Conservation (phyloP, 495 filamentous ascomycete genomes). For the Sporormia fimetaria region DNA sequence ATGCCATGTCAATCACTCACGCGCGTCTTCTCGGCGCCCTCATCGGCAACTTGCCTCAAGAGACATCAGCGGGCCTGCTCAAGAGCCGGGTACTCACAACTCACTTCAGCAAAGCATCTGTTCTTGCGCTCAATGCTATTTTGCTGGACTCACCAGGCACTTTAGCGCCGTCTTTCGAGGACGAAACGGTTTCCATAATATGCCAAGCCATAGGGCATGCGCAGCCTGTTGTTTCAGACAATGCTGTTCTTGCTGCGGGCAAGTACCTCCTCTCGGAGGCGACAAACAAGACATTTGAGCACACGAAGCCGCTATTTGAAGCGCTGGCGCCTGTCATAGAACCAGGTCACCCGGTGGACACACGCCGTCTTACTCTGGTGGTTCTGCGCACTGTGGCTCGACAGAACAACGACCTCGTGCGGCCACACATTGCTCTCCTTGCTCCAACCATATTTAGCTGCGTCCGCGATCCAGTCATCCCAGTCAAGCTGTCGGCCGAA, state of each 20-base stretch:
- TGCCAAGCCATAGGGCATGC: conserved; percentile 68
- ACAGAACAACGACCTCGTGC: conserved; percentile 58
- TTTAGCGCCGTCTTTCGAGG: conserved; percentile 51
- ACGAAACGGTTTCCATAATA: conserved; percentile 63
- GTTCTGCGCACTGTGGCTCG: conserved; percentile 76
- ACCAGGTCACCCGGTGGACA: conserved; percentile 66
- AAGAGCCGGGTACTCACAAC: conserved; percentile 68
- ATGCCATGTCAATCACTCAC: conserved; percentile 71
- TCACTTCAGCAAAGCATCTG: conserved; percentile 54
- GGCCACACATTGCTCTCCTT: conserved; percentile 66
- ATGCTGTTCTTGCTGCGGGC: conserved; percentile 85
- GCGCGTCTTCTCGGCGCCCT: conserved; percentile 80
- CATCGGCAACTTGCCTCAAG: conserved; percentile 64
- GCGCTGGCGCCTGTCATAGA: conserved; percentile 60
- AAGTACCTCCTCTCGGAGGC: conserved; percentile 71
- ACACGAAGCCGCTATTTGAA: conserved; percentile 66
- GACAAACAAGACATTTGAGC: conserved; percentile 49
- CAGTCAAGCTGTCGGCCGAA: conserved; percentile 89
- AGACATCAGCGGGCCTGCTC: conserved; percentile 55
- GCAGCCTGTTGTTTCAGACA: conserved; percentile 67
- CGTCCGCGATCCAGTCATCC: conserved; percentile 88
- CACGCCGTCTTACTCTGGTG: conserved; percentile 77
- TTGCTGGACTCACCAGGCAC: conserved; percentile 64
- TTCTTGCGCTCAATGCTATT: conserved; percentile 79
- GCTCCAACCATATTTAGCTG: conserved; percentile 77